Base-by-base conservation (phyloP, 768 basidiomycete genomes). In the Lactarius deliciosus region DNA sequence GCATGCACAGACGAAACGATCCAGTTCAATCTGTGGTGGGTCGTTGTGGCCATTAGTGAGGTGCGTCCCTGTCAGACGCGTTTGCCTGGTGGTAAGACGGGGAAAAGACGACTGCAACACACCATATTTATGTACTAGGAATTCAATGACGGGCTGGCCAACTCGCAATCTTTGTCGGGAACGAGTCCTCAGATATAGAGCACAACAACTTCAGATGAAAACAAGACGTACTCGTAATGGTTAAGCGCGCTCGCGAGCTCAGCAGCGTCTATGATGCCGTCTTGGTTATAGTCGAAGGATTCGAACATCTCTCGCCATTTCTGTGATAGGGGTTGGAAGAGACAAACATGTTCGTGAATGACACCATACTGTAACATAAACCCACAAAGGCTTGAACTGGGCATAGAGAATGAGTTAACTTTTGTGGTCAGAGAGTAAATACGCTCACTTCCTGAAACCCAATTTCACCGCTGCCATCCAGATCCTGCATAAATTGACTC, bases 1-100 rank as follows among this genome's bases (percentile, higher is more conserved):
- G 61, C 61, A 63, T 2, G 61, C 61, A n/a, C 61, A 63, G 28
- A 63, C 61, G n/a, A 63, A 63, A 18, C 61, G 61, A 16, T 63
- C 61, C 20, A 63, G 30, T 30, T 63, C 54, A 11, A 63, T 63
- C 18, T 56, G 53, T 2, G 61, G 61, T 10, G 53, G 18, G 25
- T 18, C n/a, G 3, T 22, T 36, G n/a, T 55, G 18, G 61, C 2
- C 13, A 36, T 25, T 22, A 41, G 57, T 7, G n/a, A n/a, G 36
- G 9, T 15, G 16, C 5, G 38, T 63, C 7, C 61, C 61, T 63
- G 28, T 63, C 25, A n/a, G 22, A 25, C n/a, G 20, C 6, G 25
- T 53, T 16, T 25, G 50, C 22, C 1, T 25, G 25, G 15, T 13
- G 2, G 11, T 22, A 25, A 11, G 5, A 25, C 15, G 25, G 5